These are phyloP conservation scores for Boletellus dicymbophilus DNA, from an alignment of 1,284 basidiomycete genomes.

Conservation along the genomic window DNA sequence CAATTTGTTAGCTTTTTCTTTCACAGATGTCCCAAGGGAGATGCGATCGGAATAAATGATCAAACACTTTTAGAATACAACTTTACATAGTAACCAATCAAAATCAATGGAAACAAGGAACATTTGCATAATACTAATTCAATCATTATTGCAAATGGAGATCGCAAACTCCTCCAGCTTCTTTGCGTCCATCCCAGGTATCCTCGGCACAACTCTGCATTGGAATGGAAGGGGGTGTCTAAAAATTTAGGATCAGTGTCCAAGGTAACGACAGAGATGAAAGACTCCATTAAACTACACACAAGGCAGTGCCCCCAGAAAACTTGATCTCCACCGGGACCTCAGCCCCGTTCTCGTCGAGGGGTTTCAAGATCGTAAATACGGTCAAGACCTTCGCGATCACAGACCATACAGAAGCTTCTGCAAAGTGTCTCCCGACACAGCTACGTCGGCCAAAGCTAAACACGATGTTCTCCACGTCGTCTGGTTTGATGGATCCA, in stretches of 20 bases:
- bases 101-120: no score
- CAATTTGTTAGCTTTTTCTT: no score
- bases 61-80: no score
- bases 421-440: slow-evolving; percentile 10
- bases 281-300: no score
- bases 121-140: no score
- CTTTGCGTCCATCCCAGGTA: neutral
- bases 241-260: no score
- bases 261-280: no score
- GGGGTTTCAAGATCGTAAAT: slow-evolving; percentile 6
- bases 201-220: slow-evolving; percentile 6
- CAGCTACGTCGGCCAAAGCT: slow-evolving; percentile 14
- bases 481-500: slow-evolving; percentile 5
- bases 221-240: slow-evolving; percentile 10
- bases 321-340: slow-evolving; percentile 8
- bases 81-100: no score
- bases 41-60: no score
- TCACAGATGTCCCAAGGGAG: no score
- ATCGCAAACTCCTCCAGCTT: slow-evolving; percentile 8
- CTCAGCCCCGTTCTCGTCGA: slow-evolving; percentile 12
- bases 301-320: no score
- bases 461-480: neutral
- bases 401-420: slow-evolving; percentile 12
- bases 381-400: slow-evolving; percentile 6
- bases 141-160: no score